Evolutionary conservation across 192 early-diverging fungal species (phyloP).

Genomic region (Phlyctochytrium bullatum): DNA sequence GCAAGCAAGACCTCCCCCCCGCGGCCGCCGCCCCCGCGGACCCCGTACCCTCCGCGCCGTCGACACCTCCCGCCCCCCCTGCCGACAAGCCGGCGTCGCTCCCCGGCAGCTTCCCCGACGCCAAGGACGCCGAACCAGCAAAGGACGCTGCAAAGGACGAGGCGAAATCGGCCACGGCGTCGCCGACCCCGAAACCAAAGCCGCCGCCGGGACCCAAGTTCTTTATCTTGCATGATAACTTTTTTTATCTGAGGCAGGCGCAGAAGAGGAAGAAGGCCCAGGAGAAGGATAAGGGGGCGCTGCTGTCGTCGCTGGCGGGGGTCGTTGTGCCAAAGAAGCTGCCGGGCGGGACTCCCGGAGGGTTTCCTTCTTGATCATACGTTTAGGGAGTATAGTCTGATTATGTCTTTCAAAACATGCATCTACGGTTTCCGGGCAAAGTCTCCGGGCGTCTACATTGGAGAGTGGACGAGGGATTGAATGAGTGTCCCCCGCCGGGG

Average conservation of each 20-base stretch:
- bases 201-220: slow-evolving; percentile 1
- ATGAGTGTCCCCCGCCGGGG: too few species aligned
- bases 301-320: not conserved
- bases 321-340: not conserved
- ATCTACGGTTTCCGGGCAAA: too few species aligned
- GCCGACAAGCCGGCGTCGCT: not conserved
- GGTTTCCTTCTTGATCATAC: too few species aligned
- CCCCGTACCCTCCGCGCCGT: not conserved
- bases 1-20: not conserved
- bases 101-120: not conserved
- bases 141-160: not conserved
- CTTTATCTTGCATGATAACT: not conserved
- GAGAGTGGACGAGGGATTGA: too few species aligned
- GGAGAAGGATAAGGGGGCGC: not conserved
- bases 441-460: too few species aligned
- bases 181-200: not conserved
- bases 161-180: not conserved
- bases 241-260: not conserved
- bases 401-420: too few species aligned
- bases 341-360: not conserved
- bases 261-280: slow-evolving; percentile 3
- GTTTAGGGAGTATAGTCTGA: too few species aligned
- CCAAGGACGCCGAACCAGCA: not conserved
- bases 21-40: not conserved
- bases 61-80: not conserved